phyloP scores from a whole-genome alignment of 192 early-diverging fungal genomes.

The Phlyctochytrium bullatum region DNA sequence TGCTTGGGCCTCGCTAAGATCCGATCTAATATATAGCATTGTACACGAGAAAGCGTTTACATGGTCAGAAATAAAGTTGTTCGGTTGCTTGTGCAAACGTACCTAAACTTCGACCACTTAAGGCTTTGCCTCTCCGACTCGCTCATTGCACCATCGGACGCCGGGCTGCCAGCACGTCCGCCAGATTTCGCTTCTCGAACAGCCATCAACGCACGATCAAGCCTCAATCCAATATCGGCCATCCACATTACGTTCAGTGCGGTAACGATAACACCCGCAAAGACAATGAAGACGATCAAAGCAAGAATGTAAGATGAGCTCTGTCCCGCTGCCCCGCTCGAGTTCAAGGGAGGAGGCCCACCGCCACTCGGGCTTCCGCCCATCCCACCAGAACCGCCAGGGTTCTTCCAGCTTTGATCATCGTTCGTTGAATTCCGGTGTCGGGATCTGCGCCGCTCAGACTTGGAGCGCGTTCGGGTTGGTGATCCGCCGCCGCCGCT shows the following conservation, averaged over 20 bases:
- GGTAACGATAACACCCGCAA: conserved; percentile 16
- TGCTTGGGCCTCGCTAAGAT: neutral
- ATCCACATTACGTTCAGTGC: conserved; percentile 25
- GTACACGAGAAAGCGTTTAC: too few relatives aligned
- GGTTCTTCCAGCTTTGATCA: neutral
- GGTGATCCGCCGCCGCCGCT: neutral
- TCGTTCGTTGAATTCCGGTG: neutral
- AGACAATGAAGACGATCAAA: conserved; percentile 13
- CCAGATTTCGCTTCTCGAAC: conserved; percentile 9
- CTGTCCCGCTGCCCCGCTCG: neutral
- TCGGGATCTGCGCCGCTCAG: neutral
- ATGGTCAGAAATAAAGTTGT: too few relatives aligned
- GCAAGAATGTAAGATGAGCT: conserved; percentile 4
- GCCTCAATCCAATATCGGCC: conserved; percentile 17
- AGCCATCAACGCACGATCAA: conserved; percentile 19
- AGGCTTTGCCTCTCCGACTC: too few relatives aligned
- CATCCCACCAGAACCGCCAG: neutral
- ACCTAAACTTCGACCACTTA: too few relatives aligned
- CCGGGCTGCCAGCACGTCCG: neutral
- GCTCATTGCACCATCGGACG: too few relatives aligned
- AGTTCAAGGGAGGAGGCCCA: too few relatives aligned
- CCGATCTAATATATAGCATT: too few relatives aligned
- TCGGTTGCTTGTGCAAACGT: too few relatives aligned
- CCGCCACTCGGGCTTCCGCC: neutral
- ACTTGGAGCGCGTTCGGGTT: neutral